These are phyloP conservation scores for Auricularia heimuer DNA, from an alignment of 768 basidiomycete species.

Conservation along the genomic window DNA sequence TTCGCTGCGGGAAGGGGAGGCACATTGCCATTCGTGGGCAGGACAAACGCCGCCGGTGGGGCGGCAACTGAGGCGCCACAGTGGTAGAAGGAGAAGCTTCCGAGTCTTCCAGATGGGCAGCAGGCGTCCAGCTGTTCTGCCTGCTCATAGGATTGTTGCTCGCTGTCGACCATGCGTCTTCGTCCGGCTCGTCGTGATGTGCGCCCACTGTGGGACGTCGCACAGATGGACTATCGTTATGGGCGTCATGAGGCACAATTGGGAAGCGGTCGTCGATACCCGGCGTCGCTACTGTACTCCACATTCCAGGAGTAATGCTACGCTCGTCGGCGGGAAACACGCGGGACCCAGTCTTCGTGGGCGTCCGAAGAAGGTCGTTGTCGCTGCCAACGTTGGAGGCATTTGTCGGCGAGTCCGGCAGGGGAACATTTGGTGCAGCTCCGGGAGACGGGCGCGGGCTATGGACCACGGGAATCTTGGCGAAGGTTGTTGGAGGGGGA, in stretches of 20 bases:
- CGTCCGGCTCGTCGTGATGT: constrained; percentile 1
- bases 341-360: neutral
- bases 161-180: constrained; percentile 7
- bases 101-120: neutral
- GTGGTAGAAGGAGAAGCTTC: neutral
- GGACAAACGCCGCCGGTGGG: neutral
- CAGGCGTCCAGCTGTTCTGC: constrained; percentile 10
- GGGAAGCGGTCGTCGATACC: constrained; percentile 27
- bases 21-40: neutral
- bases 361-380: neutral
- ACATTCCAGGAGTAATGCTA: constrained; percentile 40
- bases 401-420: neutral
- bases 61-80: neutral
- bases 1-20: constrained; percentile 17
- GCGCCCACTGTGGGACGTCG: neutral
- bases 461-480: neutral
- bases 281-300: constrained; percentile 73
- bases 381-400: neutral
- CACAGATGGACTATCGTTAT: neutral
- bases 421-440: neutral
- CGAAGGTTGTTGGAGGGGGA: neutral
- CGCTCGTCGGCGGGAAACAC: neutral
- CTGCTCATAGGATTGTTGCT: constrained; percentile 5
- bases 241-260: constrained; percentile 7
- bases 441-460: neutral